phyloP scores from a whole-genome alignment of 1,284 basidiomycete species.

The Apiotrichum veenhuisii region DNA sequence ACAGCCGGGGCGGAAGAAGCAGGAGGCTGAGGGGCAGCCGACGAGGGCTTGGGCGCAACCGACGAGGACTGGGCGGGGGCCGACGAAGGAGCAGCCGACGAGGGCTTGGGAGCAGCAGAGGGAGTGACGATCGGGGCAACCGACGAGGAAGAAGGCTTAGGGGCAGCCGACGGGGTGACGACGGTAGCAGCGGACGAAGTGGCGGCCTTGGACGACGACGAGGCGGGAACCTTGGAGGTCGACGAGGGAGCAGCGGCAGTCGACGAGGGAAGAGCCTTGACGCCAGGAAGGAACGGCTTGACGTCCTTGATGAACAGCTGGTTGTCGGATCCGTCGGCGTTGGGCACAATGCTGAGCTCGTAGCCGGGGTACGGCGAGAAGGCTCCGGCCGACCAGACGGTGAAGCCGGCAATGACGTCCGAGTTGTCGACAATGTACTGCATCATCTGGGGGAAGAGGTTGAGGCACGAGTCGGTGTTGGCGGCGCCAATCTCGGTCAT shows the following conservation, averaged over 20 bases:
- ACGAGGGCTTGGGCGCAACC: constrained; percentile 16
- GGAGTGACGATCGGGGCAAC: too few relatives aligned
- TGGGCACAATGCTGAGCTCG: constrained; percentile 31
- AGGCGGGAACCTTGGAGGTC: not conserved
- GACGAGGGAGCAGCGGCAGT: not conserved
- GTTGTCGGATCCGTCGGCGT: constrained; percentile 27
- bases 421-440: constrained; percentile 55
- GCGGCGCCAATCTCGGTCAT: constrained; percentile 61
- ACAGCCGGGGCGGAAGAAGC: too few relatives aligned
- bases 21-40: constrained; percentile 10
- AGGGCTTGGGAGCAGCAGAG: not conserved
- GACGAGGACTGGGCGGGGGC: constrained; percentile 1
- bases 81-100: not conserved
- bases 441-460: constrained; percentile 50
- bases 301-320: constrained; percentile 31
- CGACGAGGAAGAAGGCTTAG: constrained; percentile 29
- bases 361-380: constrained; percentile 32
- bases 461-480: constrained; percentile 43
- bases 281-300: constrained; percentile 34
- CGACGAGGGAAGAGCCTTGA: not conserved
- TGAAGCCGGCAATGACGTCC: constrained; percentile 54
- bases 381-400: constrained; percentile 52
- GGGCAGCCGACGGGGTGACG: constrained; percentile 10
- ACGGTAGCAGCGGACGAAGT: not conserved
- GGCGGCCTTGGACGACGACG: not conserved